phyloP scores from a whole-genome alignment of 2,329 filamentous ascomycete species.

The Parafenestella ontariensis region DNA sequence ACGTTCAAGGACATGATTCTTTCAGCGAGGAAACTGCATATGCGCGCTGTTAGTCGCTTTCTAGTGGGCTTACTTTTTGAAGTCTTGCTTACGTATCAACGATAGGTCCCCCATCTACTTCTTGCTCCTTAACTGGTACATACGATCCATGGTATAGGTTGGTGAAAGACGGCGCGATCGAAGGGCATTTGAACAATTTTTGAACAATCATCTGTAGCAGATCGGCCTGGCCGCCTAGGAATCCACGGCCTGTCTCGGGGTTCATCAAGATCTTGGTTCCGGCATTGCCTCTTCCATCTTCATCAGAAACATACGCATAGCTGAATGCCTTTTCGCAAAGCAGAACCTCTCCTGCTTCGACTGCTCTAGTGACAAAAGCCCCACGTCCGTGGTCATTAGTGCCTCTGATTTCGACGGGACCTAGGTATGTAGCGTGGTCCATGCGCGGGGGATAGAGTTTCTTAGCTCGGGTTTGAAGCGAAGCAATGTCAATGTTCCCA shows the following conservation, averaged over 20 bases:
- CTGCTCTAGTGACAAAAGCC: slow-evolving; percentile 57
- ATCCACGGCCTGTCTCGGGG: slow-evolving; percentile 36
- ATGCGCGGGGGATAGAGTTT: slow-evolving; percentile 50
- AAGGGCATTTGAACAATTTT: slow-evolving; percentile 56
- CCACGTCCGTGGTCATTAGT: slow-evolving; percentile 55
- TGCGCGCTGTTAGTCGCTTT: too few relatives aligned
- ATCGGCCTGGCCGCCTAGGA: slow-evolving; percentile 50
- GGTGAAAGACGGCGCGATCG: slow-evolving; percentile 40
- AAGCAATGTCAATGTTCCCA: slow-evolving; percentile 47
- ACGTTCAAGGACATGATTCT: slow-evolving; percentile 54
- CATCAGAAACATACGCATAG: slow-evolving; percentile 45
- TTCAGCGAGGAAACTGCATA: slow-evolving; percentile 52
- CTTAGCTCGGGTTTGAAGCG: slow-evolving; percentile 49
- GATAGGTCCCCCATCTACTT: slow-evolving; percentile 49
- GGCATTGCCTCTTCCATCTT: neutral
- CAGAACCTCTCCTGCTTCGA: slow-evolving; percentile 40
- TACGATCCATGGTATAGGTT: slow-evolving; percentile 51
- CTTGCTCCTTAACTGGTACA: slow-evolving; percentile 25
- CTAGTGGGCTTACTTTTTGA: too few relatives aligned
- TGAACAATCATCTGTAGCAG: slow-evolving; percentile 54
- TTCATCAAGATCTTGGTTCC: slow-evolving; percentile 50
- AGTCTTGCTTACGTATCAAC: slow-evolving; percentile 56
- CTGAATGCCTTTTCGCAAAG: slow-evolving; percentile 63
- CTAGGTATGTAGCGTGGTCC: slow-evolving; percentile 58
- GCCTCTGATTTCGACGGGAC: slow-evolving; percentile 50